Evolutionary conservation across 768 basidiomycete species (phyloP), one percentile per base, ranked within the genome.

Genomic region (Boletus rex-veris): DNA sequence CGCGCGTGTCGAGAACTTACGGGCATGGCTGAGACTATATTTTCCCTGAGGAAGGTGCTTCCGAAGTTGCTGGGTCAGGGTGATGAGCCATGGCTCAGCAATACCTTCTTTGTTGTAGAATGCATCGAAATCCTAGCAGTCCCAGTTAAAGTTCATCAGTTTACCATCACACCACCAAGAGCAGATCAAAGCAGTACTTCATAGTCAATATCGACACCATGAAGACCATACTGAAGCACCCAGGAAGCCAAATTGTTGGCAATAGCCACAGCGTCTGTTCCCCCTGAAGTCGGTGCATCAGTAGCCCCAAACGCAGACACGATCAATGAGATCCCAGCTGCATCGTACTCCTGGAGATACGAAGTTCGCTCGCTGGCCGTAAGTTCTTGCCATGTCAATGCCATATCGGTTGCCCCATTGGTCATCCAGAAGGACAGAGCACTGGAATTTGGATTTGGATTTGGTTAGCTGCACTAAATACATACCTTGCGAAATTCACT

Each of bases 111-210:
- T 2, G 43, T 73, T 70, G 11, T 79, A 76, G 19, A 63, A 62
- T 18, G 85, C 85, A 58, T 72, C 69, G 60, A 87, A 85, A 59
- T 87, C 86, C 81, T 85, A 37, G 15, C 16, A 37, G 31, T 33
- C 9, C 9, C 31, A 33, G 11, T 33, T 33, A 33, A 10, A 12
- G 9, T 9, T 33, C 31, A 18, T 48, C 14, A 44, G 18, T 16
- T 19, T 1, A 26, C 12, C 8, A 9, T 30, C 45, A 28, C 5
- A 10, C 2, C 7, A 33, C 18, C 8, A 9, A 11, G 15, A 36
- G 26, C 8, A 24, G 11, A 9, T 12, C 31, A 4, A 33, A 33
- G 11, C 31, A 24, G 11, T 33, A 49, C 48, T 19, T 41, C 39
- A n/a, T 49, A 49, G 11, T 21, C 30, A 14, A 49, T 11, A 10